Percentiles rank a stretch among this genome's conserved stretches.
Conservation (phyloP, 805 yeast species). For the Danielia oregonensis region DNA sequence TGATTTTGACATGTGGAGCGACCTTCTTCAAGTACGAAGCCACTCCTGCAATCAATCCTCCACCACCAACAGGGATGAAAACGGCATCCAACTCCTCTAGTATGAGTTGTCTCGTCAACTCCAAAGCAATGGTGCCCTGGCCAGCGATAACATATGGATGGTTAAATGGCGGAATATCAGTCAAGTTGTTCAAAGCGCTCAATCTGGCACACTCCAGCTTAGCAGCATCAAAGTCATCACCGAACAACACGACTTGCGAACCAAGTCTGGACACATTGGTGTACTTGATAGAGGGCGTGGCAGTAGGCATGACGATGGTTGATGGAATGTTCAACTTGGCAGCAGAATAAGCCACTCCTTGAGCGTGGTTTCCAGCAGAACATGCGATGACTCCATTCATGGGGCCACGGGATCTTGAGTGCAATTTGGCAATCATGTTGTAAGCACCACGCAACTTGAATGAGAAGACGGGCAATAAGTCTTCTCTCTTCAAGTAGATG, state of each 20-base stretch:
- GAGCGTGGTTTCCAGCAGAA: conserved; percentile 99
- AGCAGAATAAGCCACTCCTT: conserved; percentile 95
- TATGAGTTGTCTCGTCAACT: conserved; percentile 81
- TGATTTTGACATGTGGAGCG: conserved; percentile 95
- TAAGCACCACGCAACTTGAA: conserved; percentile 97
- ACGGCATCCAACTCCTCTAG: conserved; percentile 76
- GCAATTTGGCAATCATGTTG: conserved; percentile 90
- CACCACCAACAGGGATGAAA: conserved; percentile 95
- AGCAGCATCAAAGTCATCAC: conserved; percentile 95
- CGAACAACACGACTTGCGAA: conserved; percentile 86
- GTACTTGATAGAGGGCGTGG: conserved; percentile 93
- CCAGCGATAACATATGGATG: conserved; percentile 99
- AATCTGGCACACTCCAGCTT: conserved; percentile 83
- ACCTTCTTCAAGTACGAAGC: conserved; percentile 87
- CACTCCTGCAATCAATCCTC: conserved; percentile 90
- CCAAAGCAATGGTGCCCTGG: conserved; percentile 96
- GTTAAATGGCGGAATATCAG: conserved; percentile 96
- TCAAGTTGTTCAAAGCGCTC: conserved; percentile 63
- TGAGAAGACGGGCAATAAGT: conserved; percentile 88
- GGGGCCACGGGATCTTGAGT: conserved; percentile 44
- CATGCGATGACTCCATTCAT: conserved; percentile 93
- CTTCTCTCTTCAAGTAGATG: conserved; percentile 84
- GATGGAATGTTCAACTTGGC: conserved; percentile 82
- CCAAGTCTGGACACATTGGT: conserved; percentile 90
- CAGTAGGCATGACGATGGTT: conserved; percentile 96